Evolutionary conservation across 176 grass and related monocot genomes (phyloP).

Genomic region (Oryza nivara): DNA sequence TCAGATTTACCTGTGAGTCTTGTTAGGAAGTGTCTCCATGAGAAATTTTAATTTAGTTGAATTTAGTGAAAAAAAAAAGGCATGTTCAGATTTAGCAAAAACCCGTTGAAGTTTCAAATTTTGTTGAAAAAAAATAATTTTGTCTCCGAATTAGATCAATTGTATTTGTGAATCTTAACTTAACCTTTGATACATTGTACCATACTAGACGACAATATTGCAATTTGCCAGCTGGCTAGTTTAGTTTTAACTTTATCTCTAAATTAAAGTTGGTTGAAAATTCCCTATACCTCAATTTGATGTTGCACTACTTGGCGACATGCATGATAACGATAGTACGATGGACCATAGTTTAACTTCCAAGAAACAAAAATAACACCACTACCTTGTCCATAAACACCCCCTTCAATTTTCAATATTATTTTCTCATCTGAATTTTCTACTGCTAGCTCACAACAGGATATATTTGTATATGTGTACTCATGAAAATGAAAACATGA

Average conservation of each 20-base stretch:
- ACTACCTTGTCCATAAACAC: background rate
- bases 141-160: background rate
- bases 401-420: background rate
- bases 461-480: no score
- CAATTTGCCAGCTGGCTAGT: background rate
- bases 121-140: background rate
- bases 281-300: background rate
- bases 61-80: no score
- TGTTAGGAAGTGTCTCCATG: background rate
- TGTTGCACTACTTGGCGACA: background rate
- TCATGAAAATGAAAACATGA: no score
- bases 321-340: background rate
- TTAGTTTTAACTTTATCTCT: background rate
- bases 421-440: background rate
- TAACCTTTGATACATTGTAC: background rate
- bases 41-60: no score
- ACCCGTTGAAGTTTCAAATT: background rate
- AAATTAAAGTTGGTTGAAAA: background rate
- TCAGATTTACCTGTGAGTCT: background rate
- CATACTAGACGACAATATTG: background rate
- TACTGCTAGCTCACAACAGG: background rate
- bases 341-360: background rate
- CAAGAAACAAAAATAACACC: background rate
- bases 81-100: background rate
- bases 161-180: background rate